These are phyloP conservation scores for Magnolia changhungtana DNA, from an alignment of 164 flowering plant genomes.

Conservation along the genomic window DNA sequence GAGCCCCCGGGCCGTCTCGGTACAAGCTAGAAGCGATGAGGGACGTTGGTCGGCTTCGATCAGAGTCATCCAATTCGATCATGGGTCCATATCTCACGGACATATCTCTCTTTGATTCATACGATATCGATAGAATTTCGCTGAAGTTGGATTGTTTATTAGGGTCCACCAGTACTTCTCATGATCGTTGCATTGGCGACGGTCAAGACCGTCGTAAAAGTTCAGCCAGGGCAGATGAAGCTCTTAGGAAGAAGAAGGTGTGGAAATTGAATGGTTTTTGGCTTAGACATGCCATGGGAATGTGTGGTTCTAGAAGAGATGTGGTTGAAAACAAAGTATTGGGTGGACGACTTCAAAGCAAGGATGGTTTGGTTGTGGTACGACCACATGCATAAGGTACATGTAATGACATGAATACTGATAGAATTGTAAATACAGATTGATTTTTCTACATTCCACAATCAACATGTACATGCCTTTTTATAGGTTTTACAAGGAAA, in stretches of 20 bases:
- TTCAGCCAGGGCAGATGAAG: not conserved
- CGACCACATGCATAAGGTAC: no score
- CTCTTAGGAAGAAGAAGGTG: constrained; percentile 18
- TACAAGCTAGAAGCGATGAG: constrained; percentile 48
- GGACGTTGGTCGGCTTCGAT: not conserved
- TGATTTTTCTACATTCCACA: no score
- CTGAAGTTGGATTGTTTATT: constrained; percentile 30
- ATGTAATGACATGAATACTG: no score
- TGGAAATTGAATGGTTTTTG: constrained; percentile 19
- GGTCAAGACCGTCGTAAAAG: not conserved
- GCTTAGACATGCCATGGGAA: constrained; percentile 22
- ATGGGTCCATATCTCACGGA: constrained; percentile 11
- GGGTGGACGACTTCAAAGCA: constrained; percentile 10
- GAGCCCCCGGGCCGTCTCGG: constrained; percentile 34
- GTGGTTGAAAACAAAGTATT: constrained; percentile 25
- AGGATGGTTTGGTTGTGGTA: not conserved
- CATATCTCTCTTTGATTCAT: constrained; percentile 43
- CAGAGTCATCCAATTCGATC: not conserved
- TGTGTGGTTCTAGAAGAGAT: constrained; percentile 34
- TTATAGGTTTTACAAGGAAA: no score
- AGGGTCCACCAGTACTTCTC: constrained; percentile 14
- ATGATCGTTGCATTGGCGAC: not conserved
- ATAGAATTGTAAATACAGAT: no score
- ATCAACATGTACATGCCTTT: no score
- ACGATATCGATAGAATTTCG: constrained; percentile 48